A percentile compares a stretch with the other conserved stretches of the same genome.
These are phyloP conservation scores for Psilocybe cubensis DNA, from an alignment of 768 basidiomycete species.

Conservation along the genomic window DNA sequence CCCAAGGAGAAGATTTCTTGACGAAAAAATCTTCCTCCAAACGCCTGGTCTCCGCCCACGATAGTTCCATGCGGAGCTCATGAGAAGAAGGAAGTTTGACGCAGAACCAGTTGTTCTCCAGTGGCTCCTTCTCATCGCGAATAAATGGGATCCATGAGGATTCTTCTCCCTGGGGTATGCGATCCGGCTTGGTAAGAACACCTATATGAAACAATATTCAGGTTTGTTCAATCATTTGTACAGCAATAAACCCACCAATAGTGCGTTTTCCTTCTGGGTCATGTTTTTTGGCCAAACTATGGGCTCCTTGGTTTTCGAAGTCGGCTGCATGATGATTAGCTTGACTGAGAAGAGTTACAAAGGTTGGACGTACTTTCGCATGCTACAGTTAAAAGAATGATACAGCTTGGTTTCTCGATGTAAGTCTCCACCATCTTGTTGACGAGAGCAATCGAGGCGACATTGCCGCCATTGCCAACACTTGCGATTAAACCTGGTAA, in stretches of 20 bases:
- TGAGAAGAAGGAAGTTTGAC: slow-evolving; percentile 56
- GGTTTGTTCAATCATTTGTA: not conserved
- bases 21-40: slow-evolving; percentile 62
- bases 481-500: slow-evolving; percentile 59
- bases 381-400: slow-evolving; percentile 60
- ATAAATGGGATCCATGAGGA: slow-evolving; percentile 59
- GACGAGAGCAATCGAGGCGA: slow-evolving; percentile 56
- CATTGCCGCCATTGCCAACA: slow-evolving; percentile 49
- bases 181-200: slow-evolving; percentile 64
- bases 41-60: slow-evolving; percentile 64
- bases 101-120: slow-evolving; percentile 62
- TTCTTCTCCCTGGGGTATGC: slow-evolving; percentile 51
- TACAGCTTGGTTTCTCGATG: slow-evolving; percentile 63
- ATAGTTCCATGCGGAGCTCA: slow-evolving; percentile 51
- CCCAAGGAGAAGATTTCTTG: slow-evolving; percentile 50
- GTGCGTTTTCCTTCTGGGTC: slow-evolving; percentile 71
- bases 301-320: slow-evolving; percentile 79
- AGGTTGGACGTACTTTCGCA: slow-evolving; percentile 59
- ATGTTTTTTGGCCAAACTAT: slow-evolving; percentile 58
- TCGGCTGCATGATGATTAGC: slow-evolving; percentile 53
- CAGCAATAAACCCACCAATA: slow-evolving; percentile 49
- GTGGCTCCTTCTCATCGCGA: slow-evolving; percentile 50
- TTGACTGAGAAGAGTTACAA: slow-evolving; percentile 29
- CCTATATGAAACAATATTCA: slow-evolving; percentile 43
- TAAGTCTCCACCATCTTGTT: slow-evolving; percentile 59